These are phyloP conservation scores for Mycena belliarum DNA, from an alignment of 768 basidiomycete species.

Conservation along the genomic window DNA sequence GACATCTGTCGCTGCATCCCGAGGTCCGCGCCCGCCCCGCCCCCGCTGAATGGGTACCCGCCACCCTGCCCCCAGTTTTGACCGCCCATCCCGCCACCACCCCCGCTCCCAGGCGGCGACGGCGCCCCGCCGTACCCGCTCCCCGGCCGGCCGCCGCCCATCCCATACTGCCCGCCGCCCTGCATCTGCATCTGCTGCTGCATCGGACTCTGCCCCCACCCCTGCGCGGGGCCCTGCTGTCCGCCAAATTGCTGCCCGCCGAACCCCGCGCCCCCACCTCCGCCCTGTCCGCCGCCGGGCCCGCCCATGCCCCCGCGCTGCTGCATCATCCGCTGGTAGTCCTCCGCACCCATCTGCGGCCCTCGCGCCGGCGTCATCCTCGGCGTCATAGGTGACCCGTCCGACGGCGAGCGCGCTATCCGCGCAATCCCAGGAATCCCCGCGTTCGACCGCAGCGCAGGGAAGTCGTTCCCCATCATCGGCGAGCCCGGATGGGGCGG, in stretches of 20 bases:
- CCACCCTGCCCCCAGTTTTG: constrained; percentile 28
- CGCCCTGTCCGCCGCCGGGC: neutral
- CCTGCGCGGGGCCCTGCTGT: constrained; percentile 29
- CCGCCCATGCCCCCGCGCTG: constrained; percentile 18
- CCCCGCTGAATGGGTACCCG: constrained; percentile 40
- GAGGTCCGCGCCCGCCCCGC: constrained; percentile 22
- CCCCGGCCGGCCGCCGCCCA: constrained; percentile 22
- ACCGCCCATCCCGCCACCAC: constrained; percentile 29
- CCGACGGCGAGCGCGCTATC: constrained; percentile 75
- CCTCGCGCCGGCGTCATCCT: constrained; percentile 46
- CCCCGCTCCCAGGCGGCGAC: constrained; percentile 43
- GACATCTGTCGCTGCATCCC: constrained; percentile 50
- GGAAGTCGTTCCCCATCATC: constrained; percentile 44
- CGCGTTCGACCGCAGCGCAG: constrained; percentile 56
- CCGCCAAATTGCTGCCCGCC: constrained; percentile 29
- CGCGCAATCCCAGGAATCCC: constrained; percentile 75
- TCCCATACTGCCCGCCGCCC: constrained; percentile 28
- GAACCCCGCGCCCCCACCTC: neutral
- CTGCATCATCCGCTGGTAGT: constrained; percentile 56
- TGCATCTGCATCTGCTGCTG: constrained; percentile 28
- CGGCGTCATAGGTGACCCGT: constrained; percentile 38
- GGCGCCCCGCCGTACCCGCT: constrained; percentile 36
- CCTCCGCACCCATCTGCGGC: constrained; percentile 48
- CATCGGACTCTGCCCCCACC: constrained; percentile 37
- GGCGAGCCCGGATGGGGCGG: constrained; percentile 49